A percentile compares a stretch with the other conserved stretches of the same genome.
These are phyloP conservation scores for Oryza meyeriana DNA, from an alignment of 176 grass and related monocot genomes.

Conservation along the genomic window DNA sequence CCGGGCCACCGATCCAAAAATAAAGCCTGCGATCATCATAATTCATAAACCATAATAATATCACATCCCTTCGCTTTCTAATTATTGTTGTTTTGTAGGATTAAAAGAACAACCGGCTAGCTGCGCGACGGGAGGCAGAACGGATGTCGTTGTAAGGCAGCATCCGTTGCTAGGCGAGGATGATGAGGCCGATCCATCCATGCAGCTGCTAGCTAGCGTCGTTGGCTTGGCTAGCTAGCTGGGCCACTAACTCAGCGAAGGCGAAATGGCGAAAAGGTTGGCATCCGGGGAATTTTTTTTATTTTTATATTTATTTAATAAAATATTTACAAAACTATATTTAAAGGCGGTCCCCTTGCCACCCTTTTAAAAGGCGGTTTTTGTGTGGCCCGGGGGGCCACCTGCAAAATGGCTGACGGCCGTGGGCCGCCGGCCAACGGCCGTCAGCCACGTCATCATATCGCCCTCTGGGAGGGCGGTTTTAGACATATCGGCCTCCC, in stretches of 20 bases:
- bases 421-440: no score
- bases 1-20: background rate
- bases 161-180: background rate
- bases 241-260: background rate
- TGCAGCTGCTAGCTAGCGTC: background rate
- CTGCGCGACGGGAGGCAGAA: background rate
- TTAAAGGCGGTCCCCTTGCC: no score
- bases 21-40: background rate
- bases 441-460: no score
- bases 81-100: background rate
- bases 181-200: background rate
- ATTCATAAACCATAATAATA: background rate
- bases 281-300: no score
- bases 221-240: background rate
- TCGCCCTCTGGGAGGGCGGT: no score
- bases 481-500: no score
- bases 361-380: no score
- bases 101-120: background rate
- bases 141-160: constrained; percentile 6
- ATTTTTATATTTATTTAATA: no score
- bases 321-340: no score
- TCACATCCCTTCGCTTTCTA: background rate
- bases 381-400: no score
- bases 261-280: background rate
- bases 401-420: no score